phyloP scores from a whole-genome alignment of 1,284 basidiomycete species.

The Binderoboletus segoi region DNA sequence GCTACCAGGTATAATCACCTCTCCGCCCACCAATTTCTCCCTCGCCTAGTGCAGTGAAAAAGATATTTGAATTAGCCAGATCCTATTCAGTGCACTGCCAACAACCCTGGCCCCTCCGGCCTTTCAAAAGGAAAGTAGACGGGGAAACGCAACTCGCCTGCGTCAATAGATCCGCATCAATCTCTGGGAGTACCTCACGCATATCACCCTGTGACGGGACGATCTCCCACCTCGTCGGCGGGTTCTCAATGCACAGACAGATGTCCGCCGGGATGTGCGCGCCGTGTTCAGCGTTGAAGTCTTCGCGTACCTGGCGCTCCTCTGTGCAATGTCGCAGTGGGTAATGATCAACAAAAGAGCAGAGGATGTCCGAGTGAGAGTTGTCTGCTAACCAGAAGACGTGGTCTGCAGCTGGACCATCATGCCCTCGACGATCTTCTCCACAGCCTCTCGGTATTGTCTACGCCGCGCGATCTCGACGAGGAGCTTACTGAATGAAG shows the following conservation, averaged over 20 bases:
- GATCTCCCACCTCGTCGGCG: conserved; percentile 70
- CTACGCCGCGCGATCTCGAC: conserved; percentile 70
- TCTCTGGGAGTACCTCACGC: conserved; percentile 58
- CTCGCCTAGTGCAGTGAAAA: conserved; percentile 13
- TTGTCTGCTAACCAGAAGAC: conserved; percentile 54
- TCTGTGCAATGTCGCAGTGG: conserved; percentile 43
- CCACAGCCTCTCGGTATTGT: conserved; percentile 63
- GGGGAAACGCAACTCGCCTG: conserved; percentile 41
- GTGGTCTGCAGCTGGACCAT: conserved; percentile 59
- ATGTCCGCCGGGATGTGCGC: conserved; percentile 74
- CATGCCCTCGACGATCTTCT: conserved; percentile 68
- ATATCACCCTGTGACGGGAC: conserved; percentile 54
- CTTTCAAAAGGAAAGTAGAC: too few relatives aligned
- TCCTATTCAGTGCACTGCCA: not conserved
- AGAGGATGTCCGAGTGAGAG: not conserved
- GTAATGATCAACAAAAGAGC: conserved; percentile 1
- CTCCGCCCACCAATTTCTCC: conserved; percentile 22
- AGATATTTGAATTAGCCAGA: not conserved
- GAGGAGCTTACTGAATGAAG: conserved; percentile 70
- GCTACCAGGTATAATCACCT: conserved; percentile 11
- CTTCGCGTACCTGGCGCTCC: conserved; percentile 61
- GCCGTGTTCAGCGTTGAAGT: conserved; percentile 73
- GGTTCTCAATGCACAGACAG: conserved; percentile 70
- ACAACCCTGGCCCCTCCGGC: not conserved
- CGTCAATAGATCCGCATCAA: conserved; percentile 58